Evolutionary conservation across 129 eudicot genomes (phyloP), one percentile per base, ranked within the genome.

Genomic region (Saposhnikovia divaricata): DNA sequence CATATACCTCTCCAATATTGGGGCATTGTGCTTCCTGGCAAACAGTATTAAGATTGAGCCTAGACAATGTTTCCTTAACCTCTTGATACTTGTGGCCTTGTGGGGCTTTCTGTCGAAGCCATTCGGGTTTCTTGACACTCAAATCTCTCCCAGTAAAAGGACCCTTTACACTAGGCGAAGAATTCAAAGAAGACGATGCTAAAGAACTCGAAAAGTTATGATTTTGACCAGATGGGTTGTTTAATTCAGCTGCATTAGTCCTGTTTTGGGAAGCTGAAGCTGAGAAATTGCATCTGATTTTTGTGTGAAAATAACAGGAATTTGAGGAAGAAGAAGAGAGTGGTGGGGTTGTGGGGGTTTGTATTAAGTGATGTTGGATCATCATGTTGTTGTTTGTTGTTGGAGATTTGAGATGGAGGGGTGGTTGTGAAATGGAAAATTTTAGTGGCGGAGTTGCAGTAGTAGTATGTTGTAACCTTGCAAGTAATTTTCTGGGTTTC

Each of bases 21-120:
- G 97, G 99, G 81, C 99, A 95, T 69, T 95, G 96, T 3, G 99
- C 99, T 86, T 95, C 97, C 68, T 92, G 90, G 66, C 99, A 92
- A 34, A 95, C 99, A 3, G 99, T 92, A 76, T 90, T 85, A 28
- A 95, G 92, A 11, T 92, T 92, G 38, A 95, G 87, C 23, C 88
- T 75, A 3, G 94, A 89, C 75, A 95, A 71, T 0, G 93, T 86
- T 4, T 89, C 88, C 88, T 95, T 95, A 9, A 91, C 96, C 88
- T 95, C 94, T 66, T 87, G 86, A 75, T 86, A 95, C 81, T 84
- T 90, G 0, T 78, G 82, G 47, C 97, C 99, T 80, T 92, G 97
- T 1, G 96, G 96, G 21, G 93, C 96, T 69, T 84, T 92, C 82
- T 95, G 97, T 66, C 93, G 81, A 43, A 94, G 92, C 98, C 98